These are phyloP conservation scores for Beauveria pseudobassiana DNA, from an alignment of 2,329 filamentous ascomycete genomes.

Conservation along the genomic window DNA sequence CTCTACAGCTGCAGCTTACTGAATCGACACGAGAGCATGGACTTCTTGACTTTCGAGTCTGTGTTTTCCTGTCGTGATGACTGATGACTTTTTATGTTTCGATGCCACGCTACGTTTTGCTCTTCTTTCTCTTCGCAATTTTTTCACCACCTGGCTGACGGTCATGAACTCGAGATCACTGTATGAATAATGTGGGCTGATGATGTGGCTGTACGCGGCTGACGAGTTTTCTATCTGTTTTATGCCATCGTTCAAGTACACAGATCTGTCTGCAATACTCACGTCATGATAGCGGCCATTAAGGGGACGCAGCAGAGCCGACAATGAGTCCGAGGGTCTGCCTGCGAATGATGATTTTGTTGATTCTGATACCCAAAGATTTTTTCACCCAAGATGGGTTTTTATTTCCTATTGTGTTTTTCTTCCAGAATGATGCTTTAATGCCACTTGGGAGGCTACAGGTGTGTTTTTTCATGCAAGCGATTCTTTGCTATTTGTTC, in stretches of 20 bases:
- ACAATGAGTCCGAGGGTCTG: background rate
- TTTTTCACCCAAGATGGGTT: background rate
- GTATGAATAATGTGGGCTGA: conserved; percentile 2
- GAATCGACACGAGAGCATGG: background rate
- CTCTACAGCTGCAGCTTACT: conserved; percentile 35
- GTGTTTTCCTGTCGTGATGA: background rate
- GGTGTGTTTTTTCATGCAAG: background rate
- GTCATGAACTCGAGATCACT: background rate
- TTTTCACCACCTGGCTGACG: background rate
- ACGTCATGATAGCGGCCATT: conserved; percentile 7
- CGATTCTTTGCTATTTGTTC: background rate
- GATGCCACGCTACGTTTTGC: background rate
- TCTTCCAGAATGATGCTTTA: background rate
- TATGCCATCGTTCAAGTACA: background rate
- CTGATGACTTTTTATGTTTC: background rate
- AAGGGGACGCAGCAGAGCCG: background rate
- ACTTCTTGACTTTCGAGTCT: background rate
- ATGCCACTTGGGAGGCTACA: background rate
- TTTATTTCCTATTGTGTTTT: background rate
- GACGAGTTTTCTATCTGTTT: background rate
- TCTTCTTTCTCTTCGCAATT: background rate
- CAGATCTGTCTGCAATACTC: conserved; percentile 9
- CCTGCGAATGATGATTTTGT: conserved; percentile 4
- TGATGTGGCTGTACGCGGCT: background rate
- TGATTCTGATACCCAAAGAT: conserved; percentile 12